Base-by-base conservation (phyloP, 345 rosid genomes). In the Syzygium grande region DNA sequence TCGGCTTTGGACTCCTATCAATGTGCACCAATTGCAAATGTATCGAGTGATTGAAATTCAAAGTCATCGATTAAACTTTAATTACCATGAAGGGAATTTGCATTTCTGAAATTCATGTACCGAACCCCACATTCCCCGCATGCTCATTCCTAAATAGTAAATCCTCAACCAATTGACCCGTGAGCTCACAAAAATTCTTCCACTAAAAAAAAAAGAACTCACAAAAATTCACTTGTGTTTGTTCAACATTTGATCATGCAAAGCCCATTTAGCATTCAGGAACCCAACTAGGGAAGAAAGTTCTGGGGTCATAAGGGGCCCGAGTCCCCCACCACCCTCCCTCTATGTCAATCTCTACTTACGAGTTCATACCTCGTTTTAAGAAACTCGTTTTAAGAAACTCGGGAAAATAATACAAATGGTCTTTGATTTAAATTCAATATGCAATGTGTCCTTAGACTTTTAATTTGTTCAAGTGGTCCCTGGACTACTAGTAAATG, bases 111-210 rank as follows among this genome's bases (percentile, higher is more conserved):
- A 41, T 41, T 41, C 43, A 41, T 41, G 43, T 41, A 41, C 43
- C 43, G 43, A 41, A 41, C 38, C 77, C 0, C 38, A 0, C 17
- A 3, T 23, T 5, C 61, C 30, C 61, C 13, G 0, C 61, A 9
- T 4, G n/a, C n/a, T 56, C 15, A 59, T 59, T 5, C 6, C 29
- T 59, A 27, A n/a, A n/a, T n/a, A n/a, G n/a, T n/a, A n/a, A 59
- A 27, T 59, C 22, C 78, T 16, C 65, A 27, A 65, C 41, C 34
- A 29, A 65, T 30, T 63, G 11, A 0, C 22, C 9, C 10, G 22
- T 65, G 43, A 65, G 16, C 78, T 1, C 5, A 16, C 43, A 65
- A 65, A 56, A 23, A 56, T 56, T 56, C 61, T 23, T 23, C 61
- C 5, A 23, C n/a, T 4, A 56, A 56, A 56, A 23, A 4, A 0